Evolutionary conservation across 192 early-diverging fungal genomes (phyloP), one percentile per base, ranked within the genome.

Genomic region (Haplosporangium gracile): DNA sequence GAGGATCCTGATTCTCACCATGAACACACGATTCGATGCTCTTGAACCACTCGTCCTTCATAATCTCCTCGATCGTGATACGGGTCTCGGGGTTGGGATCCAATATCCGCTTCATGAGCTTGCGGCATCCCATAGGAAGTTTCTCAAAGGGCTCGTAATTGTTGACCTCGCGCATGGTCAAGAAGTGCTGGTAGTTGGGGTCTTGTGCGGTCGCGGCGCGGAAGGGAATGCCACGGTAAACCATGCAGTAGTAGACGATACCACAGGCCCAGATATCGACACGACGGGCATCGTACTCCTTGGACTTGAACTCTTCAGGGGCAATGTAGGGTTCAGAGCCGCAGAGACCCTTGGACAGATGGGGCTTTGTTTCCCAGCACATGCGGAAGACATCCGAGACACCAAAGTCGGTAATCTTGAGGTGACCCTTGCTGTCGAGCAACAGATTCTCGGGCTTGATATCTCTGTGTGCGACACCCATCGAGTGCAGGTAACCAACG

Each of bases 371-470:
- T 83, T 97, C 94, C 94, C 97, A 98, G 51, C 95, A 95, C 40
- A 94, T 95, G 63, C 95, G 92, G 90, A 99, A 99, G 20, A 99
- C 98, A 85, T 97, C 96, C 1, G 96, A 95, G 16, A 99, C 97
- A 75, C 98, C 98, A 93, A 99, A 99, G 90, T 99, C 98, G 9
- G 98, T 97, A 79, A 99, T 97, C 88, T 99, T 99, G 79, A 99
- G 80, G 22, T 92, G 93, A 72, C 95, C 94, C 57, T 92, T 88
- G 11, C 88, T 89, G 77, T 97, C 96, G 82, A 99, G 83, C 11
- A 99, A 89, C 51, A 99, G 75, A 89, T 99, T 99, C 90, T 99
- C 93, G 36, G 94, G 92, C 87, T 94, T 95, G 84, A 95, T 93
- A 72, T 96, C 94, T 70, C 94, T 42, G 88, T 99, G 98, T 53